These are phyloP conservation scores for Artemisia annua DNA, from an alignment of 129 eudicot species.

Conservation along the genomic window DNA sequence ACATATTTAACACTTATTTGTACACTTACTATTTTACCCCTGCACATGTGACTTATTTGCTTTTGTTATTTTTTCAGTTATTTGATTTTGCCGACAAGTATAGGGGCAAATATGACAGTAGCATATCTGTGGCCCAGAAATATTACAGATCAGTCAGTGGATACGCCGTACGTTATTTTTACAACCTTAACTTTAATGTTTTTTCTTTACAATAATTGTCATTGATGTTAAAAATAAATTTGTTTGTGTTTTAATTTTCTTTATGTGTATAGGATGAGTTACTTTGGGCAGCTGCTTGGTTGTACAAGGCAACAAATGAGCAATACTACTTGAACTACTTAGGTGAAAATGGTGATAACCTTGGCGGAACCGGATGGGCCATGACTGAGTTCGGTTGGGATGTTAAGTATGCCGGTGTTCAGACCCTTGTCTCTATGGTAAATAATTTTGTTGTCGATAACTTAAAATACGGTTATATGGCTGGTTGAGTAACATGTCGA, in stretches of 20 bases:
- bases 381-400: conserved; percentile 99
- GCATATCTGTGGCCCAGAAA: conserved; percentile 91
- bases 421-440: conserved; percentile 88
- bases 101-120: conserved; percentile 97
- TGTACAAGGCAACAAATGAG: conserved; percentile 90
- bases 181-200: not conserved
- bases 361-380: conserved; percentile 97
- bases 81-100: conserved; percentile 93
- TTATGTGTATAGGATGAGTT: conserved; percentile 64
- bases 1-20: not conserved
- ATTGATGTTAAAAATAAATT: not conserved
- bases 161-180: conserved; percentile 63
- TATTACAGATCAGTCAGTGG: conserved; percentile 98
- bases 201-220: not conserved
- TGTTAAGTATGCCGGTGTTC: conserved; percentile 96
- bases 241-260: not conserved
- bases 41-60: not conserved
- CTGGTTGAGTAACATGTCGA: not conserved
- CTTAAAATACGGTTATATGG: not conserved
- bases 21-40: conserved; percentile 18
- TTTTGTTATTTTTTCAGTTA: conserved; percentile 45
- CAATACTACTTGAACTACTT: conserved; percentile 78
- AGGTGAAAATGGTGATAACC: conserved; percentile 70
- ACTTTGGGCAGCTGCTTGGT: conserved; percentile 97
- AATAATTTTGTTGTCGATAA: not conserved